Conservation (phyloP, 768 basidiomycete genomes). For the Dioszegia crocea region DNA sequence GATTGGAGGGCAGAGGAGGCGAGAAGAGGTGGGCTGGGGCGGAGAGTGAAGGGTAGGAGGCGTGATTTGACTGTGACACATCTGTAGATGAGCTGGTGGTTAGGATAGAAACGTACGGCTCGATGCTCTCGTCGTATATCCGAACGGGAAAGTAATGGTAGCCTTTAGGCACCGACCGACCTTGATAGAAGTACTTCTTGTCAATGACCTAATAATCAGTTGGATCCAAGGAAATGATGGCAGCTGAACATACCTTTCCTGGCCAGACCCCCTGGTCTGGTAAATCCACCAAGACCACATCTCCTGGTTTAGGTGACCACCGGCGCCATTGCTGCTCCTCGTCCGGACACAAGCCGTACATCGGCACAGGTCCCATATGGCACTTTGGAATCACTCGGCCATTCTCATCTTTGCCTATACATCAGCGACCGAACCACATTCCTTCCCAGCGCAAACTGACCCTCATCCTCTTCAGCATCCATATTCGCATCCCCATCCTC, state of each 20-base stretch:
- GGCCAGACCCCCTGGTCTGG: slow-evolving; percentile 33
- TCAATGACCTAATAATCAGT: slow-evolving; percentile 31
- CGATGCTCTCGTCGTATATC: slow-evolving; percentile 26
- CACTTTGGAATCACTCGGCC: slow-evolving; percentile 15
- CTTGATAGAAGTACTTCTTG: slow-evolving; percentile 38
- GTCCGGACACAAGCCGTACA: slow-evolving; percentile 16
- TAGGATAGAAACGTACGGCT: slow-evolving; percentile 22
- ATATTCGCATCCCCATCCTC: slow-evolving; percentile 7
- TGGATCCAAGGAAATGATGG: neutral
- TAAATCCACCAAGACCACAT: slow-evolving; percentile 36
- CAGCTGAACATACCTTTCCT: slow-evolving; percentile 27
- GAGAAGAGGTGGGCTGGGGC: slow-evolving; percentile 32
- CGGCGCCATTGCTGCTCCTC: slow-evolving; percentile 35
- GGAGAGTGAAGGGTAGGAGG: slow-evolving; percentile 30
- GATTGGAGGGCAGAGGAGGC: slow-evolving; percentile 23
- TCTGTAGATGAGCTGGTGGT: neutral
- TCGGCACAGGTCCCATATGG: slow-evolving; percentile 25
- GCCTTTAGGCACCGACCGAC: slow-evolving; percentile 32
- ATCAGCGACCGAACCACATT: neutral
- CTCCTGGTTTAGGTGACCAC: slow-evolving; percentile 36
- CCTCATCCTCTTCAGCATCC: slow-evolving; percentile 1
- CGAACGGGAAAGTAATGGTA: slow-evolving; percentile 42
- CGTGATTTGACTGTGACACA: slow-evolving; percentile 38
- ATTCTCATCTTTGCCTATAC: slow-evolving; percentile 1
- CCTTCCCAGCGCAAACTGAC: neutral